phyloP scores from a whole-genome alignment of 2,329 filamentous ascomycete species.

The Trichoderma sp. region DNA sequence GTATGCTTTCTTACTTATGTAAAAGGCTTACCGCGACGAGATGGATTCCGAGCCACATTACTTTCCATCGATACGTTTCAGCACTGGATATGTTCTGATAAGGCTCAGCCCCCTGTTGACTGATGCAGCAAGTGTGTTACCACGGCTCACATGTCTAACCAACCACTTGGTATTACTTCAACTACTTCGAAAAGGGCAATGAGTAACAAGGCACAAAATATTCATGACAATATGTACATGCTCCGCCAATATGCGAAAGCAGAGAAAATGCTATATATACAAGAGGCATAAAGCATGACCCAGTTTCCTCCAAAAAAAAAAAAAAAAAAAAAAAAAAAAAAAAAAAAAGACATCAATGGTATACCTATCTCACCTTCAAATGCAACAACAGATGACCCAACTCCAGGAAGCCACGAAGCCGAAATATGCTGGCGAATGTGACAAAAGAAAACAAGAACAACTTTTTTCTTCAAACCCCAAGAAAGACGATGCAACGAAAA shows the following conservation, averaged over 20 bases:
- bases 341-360: not conserved
- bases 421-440: not conserved
- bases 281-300: not conserved
- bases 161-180: not conserved
- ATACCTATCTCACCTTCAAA: not conserved
- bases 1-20: not conserved
- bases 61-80: no score
- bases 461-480: not conserved
- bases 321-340: not conserved
- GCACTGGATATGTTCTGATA: no score
- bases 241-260: not conserved
- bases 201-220: not conserved
- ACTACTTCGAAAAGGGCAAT: not conserved
- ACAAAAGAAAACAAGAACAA: not conserved
- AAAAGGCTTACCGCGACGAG: fast-evolving
- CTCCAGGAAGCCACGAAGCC: not conserved
- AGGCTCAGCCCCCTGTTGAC: no score
- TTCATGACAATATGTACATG: not conserved
- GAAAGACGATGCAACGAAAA: not conserved
- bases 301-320: not conserved
- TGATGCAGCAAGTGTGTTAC: not conserved
- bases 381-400: not conserved
- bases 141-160: not conserved
- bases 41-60: no score
- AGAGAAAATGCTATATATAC: not conserved